Conservation (phyloP, 2,329 filamentous ascomycete genomes). For the Sporothrix curviconia region DNA sequence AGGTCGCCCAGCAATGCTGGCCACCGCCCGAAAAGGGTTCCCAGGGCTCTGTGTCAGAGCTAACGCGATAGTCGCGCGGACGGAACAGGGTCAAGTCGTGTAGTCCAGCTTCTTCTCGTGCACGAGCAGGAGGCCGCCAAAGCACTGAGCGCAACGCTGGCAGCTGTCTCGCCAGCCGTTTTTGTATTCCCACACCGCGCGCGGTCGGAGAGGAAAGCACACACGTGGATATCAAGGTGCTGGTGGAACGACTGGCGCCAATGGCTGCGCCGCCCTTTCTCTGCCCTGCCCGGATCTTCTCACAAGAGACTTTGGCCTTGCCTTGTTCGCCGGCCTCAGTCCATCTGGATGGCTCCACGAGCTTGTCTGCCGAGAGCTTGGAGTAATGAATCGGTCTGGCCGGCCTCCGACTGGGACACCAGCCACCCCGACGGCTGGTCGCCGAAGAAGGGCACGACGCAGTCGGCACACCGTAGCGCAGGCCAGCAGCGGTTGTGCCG, state of each 20-base stretch:
- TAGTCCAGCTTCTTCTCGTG: slow-evolving; percentile 57
- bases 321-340: neutral
- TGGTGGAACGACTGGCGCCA: slow-evolving; percentile 63
- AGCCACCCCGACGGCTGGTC: slow-evolving; percentile 79
- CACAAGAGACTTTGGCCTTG: neutral
- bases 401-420: slow-evolving; percentile 67
- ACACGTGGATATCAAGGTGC: slow-evolving; percentile 61
- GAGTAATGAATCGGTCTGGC: slow-evolving; percentile 64
- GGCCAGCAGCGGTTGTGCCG: slow-evolving; percentile 86
- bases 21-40: slow-evolving; percentile 74
- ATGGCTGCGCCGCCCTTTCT: slow-evolving; percentile 40
- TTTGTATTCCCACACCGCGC: slow-evolving; percentile 66
- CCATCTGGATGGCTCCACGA: slow-evolving; percentile 52
- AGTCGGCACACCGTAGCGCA: slow-evolving; percentile 71
- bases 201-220: slow-evolving; percentile 59
- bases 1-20: slow-evolving; percentile 78
- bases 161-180: neutral
- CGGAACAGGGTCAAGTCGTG: slow-evolving; percentile 61
- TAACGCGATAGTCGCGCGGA: slow-evolving; percentile 53
- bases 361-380: slow-evolving; percentile 56
- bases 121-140: slow-evolving; percentile 63
- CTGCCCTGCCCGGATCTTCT: slow-evolving; percentile 30
- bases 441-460: slow-evolving; percentile 78
- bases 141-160: slow-evolving; percentile 60
- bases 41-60: slow-evolving; percentile 69